Base-by-base conservation (phyloP, 2,329 filamentous ascomycete genomes). In the Botrytis porri region DNA sequence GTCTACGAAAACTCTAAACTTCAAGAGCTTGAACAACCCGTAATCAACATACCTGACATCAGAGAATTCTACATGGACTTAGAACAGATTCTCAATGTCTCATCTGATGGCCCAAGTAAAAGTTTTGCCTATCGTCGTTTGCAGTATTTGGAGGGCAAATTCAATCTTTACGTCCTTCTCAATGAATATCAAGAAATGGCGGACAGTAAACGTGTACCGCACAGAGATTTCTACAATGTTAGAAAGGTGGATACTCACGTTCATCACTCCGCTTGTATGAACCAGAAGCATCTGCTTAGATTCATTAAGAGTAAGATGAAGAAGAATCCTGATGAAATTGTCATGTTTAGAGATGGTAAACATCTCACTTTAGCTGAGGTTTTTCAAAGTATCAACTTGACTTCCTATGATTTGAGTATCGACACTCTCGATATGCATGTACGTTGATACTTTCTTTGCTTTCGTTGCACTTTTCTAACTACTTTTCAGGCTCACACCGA, bases 271-370 rank as follows among this genome's bases (percentile, higher is more conserved):
- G 96, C 96, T 37, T 99, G 96, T 82, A 99, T 99, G 96, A 99
- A 99, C 81, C 96, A 99, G 83, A 99, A 99, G 84, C 96, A 99
- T 87, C 84, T 99, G 73, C 85, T 99, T 74, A 93, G 96, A 71
- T 99, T 99, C 83, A 99, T 99, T 85, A 99, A 99, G 84, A 97
- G 94, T 83, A 99, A 99, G 84, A 98, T 99, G 94, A 98, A 98
- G 88, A 99, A 97, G 83, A 96, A 89, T 29, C 94, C 95, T 0
- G 93, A 98, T 79, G 96, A 99, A 83, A 90, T 96, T 45, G 96
- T 99, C 10, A 88, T 99, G 62, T 97, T 90, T 82, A 89, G 96
- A 80, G 96, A 99, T 82, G 95, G 93, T 74, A 97, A 95, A 82
- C 90, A 97, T 82, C 85, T 99, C 78, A 98, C 96, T 0, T 84